Base-by-base conservation (phyloP, 768 basidiomycete genomes). In the Obba rivulosa region DNA sequence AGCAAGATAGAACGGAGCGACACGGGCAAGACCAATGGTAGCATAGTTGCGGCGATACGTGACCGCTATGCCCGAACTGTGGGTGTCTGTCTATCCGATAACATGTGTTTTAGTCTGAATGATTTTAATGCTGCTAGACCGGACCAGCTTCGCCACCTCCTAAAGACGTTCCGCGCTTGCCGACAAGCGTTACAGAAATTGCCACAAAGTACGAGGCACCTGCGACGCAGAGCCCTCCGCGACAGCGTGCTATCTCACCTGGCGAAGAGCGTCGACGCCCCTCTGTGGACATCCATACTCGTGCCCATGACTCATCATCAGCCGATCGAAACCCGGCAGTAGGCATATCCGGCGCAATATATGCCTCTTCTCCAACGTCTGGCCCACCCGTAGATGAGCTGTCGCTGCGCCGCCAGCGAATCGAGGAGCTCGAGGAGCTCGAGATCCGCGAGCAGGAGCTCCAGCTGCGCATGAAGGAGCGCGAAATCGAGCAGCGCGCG, bases 21-120 rank as follows among this genome's bases (percentile, higher is more conserved):
- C 39, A 78, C 80, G 2, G 73, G 71, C 5, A 72, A 64, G 35
- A 82, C 78, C 52, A 74, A 58, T 41, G 77, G 76, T 11, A 80
- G 77, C 55, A 66, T 83, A 21, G 86, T 90, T 39, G 82, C 86
- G 37, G 78, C 79, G 2, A 80, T 91, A 73, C 75, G 82, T 38
- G 77, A 75, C 58, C 77, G 77, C 43, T 88, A 85, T 54, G 72
- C 78, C 18, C 73, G 67, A 36, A 69, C 64, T 47, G 86, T 87
- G 56, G 38, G 81, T 69, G 14, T 49, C 18, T n/a, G 17, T 10
- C 44, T 39, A 4, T 31, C 20, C 9, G 0, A 38, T 9, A 1
- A n/a, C 24, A 8, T 16, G 20, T 10, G 7, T 7, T 31, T 31
- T 13, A 31, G 28, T 7, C 28, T 31, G 13, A 31, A 31, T 5